Evolutionary conservation across 2,329 filamentous ascomycete genomes (phyloP), one percentile per base, ranked within the genome.

Genomic region (Fusarium verrucosum): DNA sequence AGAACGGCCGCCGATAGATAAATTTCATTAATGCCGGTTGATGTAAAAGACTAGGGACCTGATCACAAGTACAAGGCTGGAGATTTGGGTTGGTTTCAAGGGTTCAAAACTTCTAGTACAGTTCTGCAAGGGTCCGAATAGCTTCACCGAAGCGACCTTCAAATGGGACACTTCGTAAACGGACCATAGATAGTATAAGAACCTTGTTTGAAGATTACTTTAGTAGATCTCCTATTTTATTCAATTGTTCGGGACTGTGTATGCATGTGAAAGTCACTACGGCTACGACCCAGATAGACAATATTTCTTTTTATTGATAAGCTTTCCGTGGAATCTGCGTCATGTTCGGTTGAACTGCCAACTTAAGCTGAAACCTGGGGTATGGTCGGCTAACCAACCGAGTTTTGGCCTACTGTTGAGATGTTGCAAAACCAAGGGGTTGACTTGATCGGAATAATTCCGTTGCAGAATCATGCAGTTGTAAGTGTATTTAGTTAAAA

Each of bases 341-440:
- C 23, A 19, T 20, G 14, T 28, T 36, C 53, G 23, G 23, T 50
- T 50, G 26, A 50, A 50, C 26, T 50, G 20, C 50, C 50, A n/a
- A 10, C 22, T 50, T 50, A 28, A 54, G 32, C 9, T 51, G 45
- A 54, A 55, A 50, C 44, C 35, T 38, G 33, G 47, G 38, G 41
- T 30, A 55, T 28, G n/a, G 41, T 43, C 26, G 50, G 54, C 16
- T 32, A 25, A 4, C 14, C 50, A 50, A 16, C 50, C 43, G 28
- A 19, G 33, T 53, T 53, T 25, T 50, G 20, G 14, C 43, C 8
- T 10, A 38, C 23, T n/a, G n/a, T 53, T 25, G 23, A 36, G 33
- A 38, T 37, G 25, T 11, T 30, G 43, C 25, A n/a, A 2, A 17
- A 17, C 25, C 37, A 49, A 19, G 26, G 46, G 33, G 25, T 9